phyloP scores from a whole-genome alignment of 2,329 filamentous ascomycete species.

The Aspergillus bombycis region DNA sequence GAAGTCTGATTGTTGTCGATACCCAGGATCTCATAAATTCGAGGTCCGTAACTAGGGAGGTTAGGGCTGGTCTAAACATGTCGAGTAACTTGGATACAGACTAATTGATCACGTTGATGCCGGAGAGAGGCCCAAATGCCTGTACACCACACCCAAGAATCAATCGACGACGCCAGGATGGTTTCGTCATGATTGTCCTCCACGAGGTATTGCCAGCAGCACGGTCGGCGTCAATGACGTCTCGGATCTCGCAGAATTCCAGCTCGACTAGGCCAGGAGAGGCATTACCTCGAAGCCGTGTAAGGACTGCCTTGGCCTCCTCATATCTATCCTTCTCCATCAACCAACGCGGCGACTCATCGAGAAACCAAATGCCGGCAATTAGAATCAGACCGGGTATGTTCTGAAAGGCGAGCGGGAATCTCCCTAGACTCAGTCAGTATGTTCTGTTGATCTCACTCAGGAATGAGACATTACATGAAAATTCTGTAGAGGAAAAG shows the following conservation, averaged over 20 bases:
- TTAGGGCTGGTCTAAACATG: too few species aligned
- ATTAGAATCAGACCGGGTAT: conserved; percentile 40
- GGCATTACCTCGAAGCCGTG: conserved; percentile 21
- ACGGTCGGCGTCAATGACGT: conserved; percentile 41
- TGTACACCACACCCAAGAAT: conserved; percentile 51
- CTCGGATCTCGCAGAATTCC: conserved; percentile 45
- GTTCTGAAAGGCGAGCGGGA: conserved; percentile 48
- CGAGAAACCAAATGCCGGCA: conserved; percentile 33
- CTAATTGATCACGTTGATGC: conserved; percentile 52
- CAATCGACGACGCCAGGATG: conserved; percentile 50
- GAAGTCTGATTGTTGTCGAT: conserved; percentile 46
- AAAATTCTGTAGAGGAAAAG: conserved; percentile 16
- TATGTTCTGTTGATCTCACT: too few species aligned
- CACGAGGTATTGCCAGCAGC: conserved; percentile 39
- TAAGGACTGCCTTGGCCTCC: conserved; percentile 20
- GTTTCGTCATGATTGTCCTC: conserved; percentile 43
- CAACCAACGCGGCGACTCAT: conserved; percentile 31
- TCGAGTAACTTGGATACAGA: neutral
- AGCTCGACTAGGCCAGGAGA: conserved; percentile 34
- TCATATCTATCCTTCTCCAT: conserved; percentile 31
- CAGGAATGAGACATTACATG: conserved; percentile 14
- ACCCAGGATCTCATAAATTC: conserved; percentile 49
- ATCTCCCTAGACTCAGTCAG: conserved; percentile 13
- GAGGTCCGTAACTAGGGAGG: conserved; percentile 35
- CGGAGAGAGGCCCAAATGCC: conserved; percentile 51